phyloP scores from a whole-genome alignment of 202 grass and related monocot species.

The Schoenoplectus triqueter region DNA sequence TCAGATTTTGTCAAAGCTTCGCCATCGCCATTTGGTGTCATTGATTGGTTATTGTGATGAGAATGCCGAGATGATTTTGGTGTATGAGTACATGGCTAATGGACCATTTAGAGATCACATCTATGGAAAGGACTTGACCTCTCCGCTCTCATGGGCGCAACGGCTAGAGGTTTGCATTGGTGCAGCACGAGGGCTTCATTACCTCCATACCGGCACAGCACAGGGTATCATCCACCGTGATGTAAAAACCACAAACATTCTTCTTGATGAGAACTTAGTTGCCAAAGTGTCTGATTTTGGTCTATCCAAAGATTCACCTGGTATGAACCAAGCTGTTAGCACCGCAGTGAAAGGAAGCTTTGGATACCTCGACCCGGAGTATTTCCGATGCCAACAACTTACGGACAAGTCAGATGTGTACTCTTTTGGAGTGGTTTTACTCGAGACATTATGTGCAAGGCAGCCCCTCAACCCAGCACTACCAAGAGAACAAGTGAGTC shows the following conservation, averaged over 20 bases:
- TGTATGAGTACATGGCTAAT: constrained; percentile 49
- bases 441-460: constrained; percentile 49
- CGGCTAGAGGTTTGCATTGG: constrained; percentile 51
- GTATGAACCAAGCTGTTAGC: constrained; percentile 42
- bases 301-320: constrained; percentile 34
- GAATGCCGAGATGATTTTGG: constrained; percentile 48
- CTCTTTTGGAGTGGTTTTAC: constrained; percentile 54
- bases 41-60: constrained; percentile 53
- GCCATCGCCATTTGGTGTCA: constrained; percentile 45
- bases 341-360: constrained; percentile 89
- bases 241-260: constrained; percentile 45
- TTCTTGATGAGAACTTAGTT: constrained; percentile 48
- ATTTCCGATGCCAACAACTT: constrained; percentile 9
- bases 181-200: constrained; percentile 49
- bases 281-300: constrained; percentile 49
- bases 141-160: constrained; percentile 45
- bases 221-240: constrained; percentile 44
- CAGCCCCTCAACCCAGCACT: not conserved
- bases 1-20: constrained; percentile 37
- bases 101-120: constrained; percentile 47
- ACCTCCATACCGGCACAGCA: constrained; percentile 43
- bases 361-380: constrained; percentile 54
- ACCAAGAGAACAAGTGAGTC: constrained; percentile 16
- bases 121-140: constrained; percentile 16
- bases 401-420: constrained; percentile 55